phyloP scores from a whole-genome alignment of 2,329 filamentous ascomycete species.

The Hypoxylon sp. region DNA sequence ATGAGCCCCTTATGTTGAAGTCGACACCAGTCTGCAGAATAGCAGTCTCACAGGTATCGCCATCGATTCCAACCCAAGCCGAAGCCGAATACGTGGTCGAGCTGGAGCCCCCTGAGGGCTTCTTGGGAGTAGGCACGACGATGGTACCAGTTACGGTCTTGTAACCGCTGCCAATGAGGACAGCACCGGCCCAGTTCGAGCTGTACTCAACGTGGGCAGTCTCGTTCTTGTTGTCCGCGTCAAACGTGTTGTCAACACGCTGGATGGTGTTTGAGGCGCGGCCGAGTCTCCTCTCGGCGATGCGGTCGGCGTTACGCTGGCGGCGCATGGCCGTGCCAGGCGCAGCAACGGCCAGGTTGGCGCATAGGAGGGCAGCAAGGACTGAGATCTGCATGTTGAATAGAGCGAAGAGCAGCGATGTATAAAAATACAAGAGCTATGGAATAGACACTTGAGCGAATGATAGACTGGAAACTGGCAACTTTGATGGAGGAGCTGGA shows the following conservation, averaged over 20 bases:
- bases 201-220: constrained; percentile 58
- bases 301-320: constrained; percentile 45
- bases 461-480: background rate
- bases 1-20: constrained; percentile 56
- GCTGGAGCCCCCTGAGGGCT: constrained; percentile 49
- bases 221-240: constrained; percentile 44
- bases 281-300: constrained; percentile 37
- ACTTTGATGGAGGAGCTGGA: constrained; percentile 1
- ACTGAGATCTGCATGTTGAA: constrained; percentile 60
- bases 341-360: constrained; percentile 54
- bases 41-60: constrained; percentile 62
- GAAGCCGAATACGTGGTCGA: constrained; percentile 54
- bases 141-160: constrained; percentile 63
- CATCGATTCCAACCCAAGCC: constrained; percentile 70
- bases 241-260: constrained; percentile 44
- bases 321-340: constrained; percentile 54
- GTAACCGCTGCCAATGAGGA: constrained; percentile 60
- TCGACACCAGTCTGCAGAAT: constrained; percentile 68
- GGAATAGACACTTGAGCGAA: background rate
- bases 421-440: background rate
- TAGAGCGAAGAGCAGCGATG: background rate
- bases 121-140: constrained; percentile 59
- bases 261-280: constrained; percentile 41
- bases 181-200: constrained; percentile 68
- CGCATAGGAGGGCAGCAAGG: constrained; percentile 50